Evolutionary conservation across 179 eudicot genomes (phyloP), one percentile per base, ranked within the genome.

Genomic region (Camellia oleifera): DNA sequence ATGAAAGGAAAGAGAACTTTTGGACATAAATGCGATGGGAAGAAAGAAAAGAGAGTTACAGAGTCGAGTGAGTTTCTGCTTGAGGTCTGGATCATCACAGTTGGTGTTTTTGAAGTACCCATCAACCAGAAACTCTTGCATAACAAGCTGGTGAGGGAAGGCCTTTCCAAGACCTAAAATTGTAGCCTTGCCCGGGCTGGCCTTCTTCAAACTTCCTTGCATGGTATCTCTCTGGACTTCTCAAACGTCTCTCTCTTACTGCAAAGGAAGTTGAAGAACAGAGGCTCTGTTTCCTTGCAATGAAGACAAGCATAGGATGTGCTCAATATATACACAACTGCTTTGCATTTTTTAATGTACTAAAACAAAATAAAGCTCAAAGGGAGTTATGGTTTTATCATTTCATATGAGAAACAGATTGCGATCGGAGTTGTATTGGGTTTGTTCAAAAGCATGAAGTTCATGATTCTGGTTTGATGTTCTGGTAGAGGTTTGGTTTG

Each of bases 111-210:
- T 92, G 90, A 95, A 95, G 82, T 95, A 95, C 45, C 93, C 99
- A 82, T 95, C 99, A 77, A 89, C 99, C 67, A 95, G 83, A 81
- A 94, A 88, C 76, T 95, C 99, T 68, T 95, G 99, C 95, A 95
- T 91, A 14, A 95, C 94, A 75, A 95, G 97, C 82, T 94, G 98
- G 81, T 92, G 98, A 67, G 99, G 99, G 69, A 95, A 95, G 46
- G 97, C 99, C 81, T 95, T 95, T 40, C 99, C 99, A 69, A 95
- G 90, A 61, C 96, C 89, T 2, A 95, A 77, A 78, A 95, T 88
- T 4, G 94, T 87, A 32, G 99, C 98, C 79, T 90, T 95, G 56
- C 91, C 94, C 0, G 89, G 85, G 76, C 46, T 89, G 13, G 89
- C 78, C 70, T 87, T 88, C 81, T 84, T 88, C 69, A 78, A 46